phyloP scores from a whole-genome alignment of 768 basidiomycete genomes.

The Russula compacta region DNA sequence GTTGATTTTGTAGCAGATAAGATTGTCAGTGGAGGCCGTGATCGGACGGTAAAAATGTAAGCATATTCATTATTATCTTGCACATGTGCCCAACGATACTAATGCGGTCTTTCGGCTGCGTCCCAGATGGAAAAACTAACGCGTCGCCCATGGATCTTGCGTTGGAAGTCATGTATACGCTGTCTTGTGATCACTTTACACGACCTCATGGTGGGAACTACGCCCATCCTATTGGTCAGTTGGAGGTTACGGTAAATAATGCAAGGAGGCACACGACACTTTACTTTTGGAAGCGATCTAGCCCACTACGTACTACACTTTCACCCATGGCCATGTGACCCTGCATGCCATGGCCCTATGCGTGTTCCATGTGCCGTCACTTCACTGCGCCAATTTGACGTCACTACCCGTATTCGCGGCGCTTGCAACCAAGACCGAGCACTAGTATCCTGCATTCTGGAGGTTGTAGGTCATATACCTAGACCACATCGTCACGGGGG shows the following conservation, averaged over 20 bases:
- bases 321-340: background rate
- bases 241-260: background rate
- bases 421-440: too few relatives aligned
- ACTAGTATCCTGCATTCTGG: too few relatives aligned
- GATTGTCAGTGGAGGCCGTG: constrained; percentile 94
- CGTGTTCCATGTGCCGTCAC: background rate
- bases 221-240: background rate
- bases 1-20: constrained; percentile 99
- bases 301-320: background rate
- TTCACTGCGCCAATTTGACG: too few relatives aligned
- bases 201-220: background rate
- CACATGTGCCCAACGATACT: background rate
- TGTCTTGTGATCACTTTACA: background rate
- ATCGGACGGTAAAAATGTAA: constrained; percentile 89
- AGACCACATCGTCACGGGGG: too few relatives aligned
- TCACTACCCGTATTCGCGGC: too few relatives aligned
- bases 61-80: constrained; percentile 24
- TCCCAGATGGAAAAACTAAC: constrained; percentile 18
- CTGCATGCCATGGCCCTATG: background rate
- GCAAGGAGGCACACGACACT: background rate
- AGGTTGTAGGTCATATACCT: too few relatives aligned
- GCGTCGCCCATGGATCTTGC: background rate
- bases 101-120: background rate
- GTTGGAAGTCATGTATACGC: background rate
- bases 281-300: background rate